These are phyloP conservation scores for Suillus discolor DNA, from an alignment of 768 basidiomycete genomes.

Conservation along the genomic window DNA sequence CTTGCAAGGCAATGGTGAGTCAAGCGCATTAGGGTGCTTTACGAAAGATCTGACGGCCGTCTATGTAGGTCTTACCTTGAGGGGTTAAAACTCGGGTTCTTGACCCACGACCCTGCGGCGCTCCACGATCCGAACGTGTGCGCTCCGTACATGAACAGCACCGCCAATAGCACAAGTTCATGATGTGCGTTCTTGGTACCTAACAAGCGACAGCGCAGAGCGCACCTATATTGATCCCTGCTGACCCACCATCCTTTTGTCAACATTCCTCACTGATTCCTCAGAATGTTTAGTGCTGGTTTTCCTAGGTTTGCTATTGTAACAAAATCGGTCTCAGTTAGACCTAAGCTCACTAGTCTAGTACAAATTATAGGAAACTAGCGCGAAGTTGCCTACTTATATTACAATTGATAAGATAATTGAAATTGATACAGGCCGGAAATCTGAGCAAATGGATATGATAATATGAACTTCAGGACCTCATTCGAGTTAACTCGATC, in stretches of 20 bases:
- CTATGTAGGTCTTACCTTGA: conserved; percentile 67
- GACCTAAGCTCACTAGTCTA: no score
- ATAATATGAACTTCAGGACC: no score
- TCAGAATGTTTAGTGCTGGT: no score
- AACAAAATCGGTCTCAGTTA: no score
- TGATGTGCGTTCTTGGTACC: conserved; percentile 8
- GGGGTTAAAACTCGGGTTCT: conserved; percentile 56
- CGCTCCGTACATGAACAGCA: conserved; percentile 39
- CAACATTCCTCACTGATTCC: no score
- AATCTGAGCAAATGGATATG: no score
- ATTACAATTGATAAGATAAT: no score
- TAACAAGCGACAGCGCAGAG: background rate
- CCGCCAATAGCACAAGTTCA: conserved; percentile 14
- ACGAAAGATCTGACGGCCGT: background rate
- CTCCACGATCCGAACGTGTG: conserved; percentile 60
- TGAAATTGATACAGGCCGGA: no score
- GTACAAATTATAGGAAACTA: no score
- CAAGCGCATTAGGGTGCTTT: conserved; percentile 6
- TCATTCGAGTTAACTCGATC: no score
- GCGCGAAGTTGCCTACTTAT: no score
- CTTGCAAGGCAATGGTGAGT: conserved; percentile 63
- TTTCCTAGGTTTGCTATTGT: no score
- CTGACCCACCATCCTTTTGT: background rate
- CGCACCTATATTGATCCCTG: background rate
- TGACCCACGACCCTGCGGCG: conserved; percentile 61